These are phyloP conservation scores for Lactarius hengduanensis DNA, from an alignment of 768 basidiomycete species.

Conservation along the genomic window DNA sequence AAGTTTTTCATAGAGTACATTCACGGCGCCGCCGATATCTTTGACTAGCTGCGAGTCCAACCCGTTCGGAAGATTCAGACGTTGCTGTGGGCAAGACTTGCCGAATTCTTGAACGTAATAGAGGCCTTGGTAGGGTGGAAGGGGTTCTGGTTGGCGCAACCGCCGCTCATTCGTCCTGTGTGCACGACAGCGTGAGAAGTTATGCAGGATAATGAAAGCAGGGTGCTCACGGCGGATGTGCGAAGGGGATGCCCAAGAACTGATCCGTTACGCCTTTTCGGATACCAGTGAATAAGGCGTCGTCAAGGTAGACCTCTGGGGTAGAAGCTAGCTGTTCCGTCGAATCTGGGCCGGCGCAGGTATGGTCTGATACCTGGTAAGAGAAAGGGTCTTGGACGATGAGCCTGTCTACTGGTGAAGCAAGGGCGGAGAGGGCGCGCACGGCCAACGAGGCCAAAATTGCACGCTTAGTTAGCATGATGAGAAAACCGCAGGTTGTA, in stretches of 20 bases:
- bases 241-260: conserved; percentile 45
- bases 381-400: not conserved
- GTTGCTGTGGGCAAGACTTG: conserved; percentile 33
- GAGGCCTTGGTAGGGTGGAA: conserved; percentile 24
- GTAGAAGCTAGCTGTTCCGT: not conserved
- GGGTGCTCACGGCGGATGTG: conserved; percentile 38
- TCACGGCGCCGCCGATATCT: not conserved
- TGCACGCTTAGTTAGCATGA: conserved; percentile 12
- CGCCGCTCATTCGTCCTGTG: conserved; percentile 38
- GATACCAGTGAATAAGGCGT: conserved; percentile 35
- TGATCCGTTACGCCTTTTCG: conserved; percentile 31
- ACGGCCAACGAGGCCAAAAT: conserved; percentile 13
- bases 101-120: conserved; percentile 31
- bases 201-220: not conserved
- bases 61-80: conserved; percentile 18
- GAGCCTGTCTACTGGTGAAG: conserved; percentile 2
- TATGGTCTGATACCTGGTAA: not conserved
- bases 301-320: conserved; percentile 33
- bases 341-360: not conserved
- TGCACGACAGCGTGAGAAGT: not conserved
- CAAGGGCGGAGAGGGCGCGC: conserved; percentile 14
- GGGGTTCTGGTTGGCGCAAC: conserved; percentile 37
- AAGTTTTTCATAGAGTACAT: conserved; percentile 6
- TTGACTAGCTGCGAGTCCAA: not conserved
- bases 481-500: not conserved